phyloP scores from a whole-genome alignment of 768 basidiomycete genomes.

The Pulveroboletus ravenelii region DNA sequence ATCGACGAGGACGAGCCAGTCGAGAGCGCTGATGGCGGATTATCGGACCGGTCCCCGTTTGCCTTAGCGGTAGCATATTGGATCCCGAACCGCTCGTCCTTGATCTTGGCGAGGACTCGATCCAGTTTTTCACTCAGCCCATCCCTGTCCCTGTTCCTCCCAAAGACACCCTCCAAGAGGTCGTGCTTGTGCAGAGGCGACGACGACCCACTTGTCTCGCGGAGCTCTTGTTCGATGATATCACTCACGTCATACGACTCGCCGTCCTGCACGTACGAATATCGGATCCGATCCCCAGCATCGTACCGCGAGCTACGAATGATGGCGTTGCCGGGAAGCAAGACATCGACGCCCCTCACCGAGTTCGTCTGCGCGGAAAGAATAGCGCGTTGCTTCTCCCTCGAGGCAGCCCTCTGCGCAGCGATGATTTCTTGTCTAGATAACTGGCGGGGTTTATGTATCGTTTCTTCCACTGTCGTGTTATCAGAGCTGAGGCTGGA shows the following conservation, averaged over 20 bases:
- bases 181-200: slow-evolving; percentile 42
- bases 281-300: slow-evolving; percentile 69
- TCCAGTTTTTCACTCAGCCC: slow-evolving; percentile 66
- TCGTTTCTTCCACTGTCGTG: slow-evolving; percentile 28
- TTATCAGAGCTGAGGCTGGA: slow-evolving; percentile 56
- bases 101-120: slow-evolving; percentile 71
- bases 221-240: slow-evolving; percentile 86
- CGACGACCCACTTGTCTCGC: slow-evolving; percentile 39
- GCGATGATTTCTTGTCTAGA: slow-evolving; percentile 90
- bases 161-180: slow-evolving; percentile 62
- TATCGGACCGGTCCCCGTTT: slow-evolving; percentile 17
- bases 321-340: slow-evolving; percentile 79
- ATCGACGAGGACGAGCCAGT: slow-evolving; percentile 42
- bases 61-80: slow-evolving; percentile 17
- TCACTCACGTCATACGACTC: slow-evolving; percentile 92
- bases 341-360: slow-evolving; percentile 82
- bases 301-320: slow-evolving; percentile 81
- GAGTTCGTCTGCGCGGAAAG: slow-evolving; percentile 83
- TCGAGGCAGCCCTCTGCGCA: slow-evolving; percentile 80
- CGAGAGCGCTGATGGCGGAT: slow-evolving; percentile 26
- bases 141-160: slow-evolving; percentile 54
- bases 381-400: slow-evolving; percentile 82
- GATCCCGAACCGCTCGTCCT: slow-evolving; percentile 48
- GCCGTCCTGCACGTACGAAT: slow-evolving; percentile 93
- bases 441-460: slow-evolving; percentile 33